Conservation (phyloP, 2,329 filamentous ascomycete genomes). For the Alternaria arborescens region DNA sequence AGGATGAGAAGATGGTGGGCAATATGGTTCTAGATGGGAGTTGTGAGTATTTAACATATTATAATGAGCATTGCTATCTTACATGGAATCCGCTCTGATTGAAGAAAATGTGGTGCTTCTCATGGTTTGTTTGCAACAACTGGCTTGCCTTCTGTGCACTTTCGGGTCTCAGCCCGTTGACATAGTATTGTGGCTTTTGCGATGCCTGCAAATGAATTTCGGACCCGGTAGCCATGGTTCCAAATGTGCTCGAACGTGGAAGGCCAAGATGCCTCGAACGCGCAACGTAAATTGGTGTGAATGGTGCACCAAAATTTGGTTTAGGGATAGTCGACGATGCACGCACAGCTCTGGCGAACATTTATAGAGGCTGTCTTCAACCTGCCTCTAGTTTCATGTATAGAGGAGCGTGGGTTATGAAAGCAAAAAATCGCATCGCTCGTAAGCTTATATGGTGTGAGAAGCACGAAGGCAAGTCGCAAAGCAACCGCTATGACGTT, state of each 20-base stretch:
- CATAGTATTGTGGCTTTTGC: conserved; percentile 58
- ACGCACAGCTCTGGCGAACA: conserved; percentile 2
- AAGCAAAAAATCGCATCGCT: neutral
- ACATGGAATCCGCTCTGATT: conserved; percentile 77
- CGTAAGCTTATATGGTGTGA: neutral
- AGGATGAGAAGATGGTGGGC: conserved; percentile 78
- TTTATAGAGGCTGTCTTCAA: neutral
- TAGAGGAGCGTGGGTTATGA: neutral
- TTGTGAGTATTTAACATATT: neutral
- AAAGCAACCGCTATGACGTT: conserved; percentile 9
- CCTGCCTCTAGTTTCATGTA: neutral
- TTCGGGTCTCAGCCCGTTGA: conserved; percentile 60
- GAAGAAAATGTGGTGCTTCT: conserved; percentile 81
- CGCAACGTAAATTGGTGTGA: neutral
- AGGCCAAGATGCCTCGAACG: neutral
- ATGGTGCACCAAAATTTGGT: neutral
- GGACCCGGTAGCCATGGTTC: conserved; percentile 45
- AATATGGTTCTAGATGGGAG: conserved; percentile 69
- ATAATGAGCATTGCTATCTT: neutral
- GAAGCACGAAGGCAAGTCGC: neutral
- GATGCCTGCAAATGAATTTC: conserved; percentile 53
- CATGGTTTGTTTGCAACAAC: conserved; percentile 79
- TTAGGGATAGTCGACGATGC: neutral
- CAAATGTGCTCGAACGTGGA: neutral
- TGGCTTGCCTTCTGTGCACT: conserved; percentile 70